These are phyloP conservation scores for Saturnispora saitoi DNA, from an alignment of 805 yeast genomes.

Conservation along the genomic window DNA sequence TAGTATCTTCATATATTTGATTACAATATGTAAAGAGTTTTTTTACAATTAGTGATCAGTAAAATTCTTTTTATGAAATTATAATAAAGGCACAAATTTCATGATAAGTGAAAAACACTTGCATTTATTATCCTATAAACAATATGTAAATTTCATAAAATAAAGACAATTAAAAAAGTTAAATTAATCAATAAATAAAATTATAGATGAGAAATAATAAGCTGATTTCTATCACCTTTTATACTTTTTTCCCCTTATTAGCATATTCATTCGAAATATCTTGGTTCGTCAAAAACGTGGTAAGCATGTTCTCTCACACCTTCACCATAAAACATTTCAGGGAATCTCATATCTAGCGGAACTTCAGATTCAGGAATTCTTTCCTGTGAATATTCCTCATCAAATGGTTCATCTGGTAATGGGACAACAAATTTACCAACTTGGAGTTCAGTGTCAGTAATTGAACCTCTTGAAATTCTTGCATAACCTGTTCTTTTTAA, in stretches of 20 bases:
- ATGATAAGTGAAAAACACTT: no score
- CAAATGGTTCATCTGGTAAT: slow-evolving; percentile 13
- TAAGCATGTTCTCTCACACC: slow-evolving; percentile 91
- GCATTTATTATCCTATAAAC: no score
- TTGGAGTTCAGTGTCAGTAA: slow-evolving; percentile 95
- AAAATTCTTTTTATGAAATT: no score
- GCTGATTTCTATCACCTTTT: background rate
- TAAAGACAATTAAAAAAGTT: background rate
- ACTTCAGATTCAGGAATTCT: slow-evolving; percentile 50
- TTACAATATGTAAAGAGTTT: no score
- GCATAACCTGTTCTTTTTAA: slow-evolving; percentile 89
- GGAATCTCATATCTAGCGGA: slow-evolving; percentile 62
- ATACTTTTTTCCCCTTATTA: background rate
- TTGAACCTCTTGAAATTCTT: slow-evolving; percentile 82
- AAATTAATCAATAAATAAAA: background rate
- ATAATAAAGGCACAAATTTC: no score
- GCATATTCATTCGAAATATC: slow-evolving; percentile 45
- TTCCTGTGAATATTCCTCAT: slow-evolving; percentile 27
- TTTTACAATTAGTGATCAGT: no score
- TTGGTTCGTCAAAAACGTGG: slow-evolving; percentile 93
- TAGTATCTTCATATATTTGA: no score
- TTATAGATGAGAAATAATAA: background rate
- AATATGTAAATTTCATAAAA: no score
- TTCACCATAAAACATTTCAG: slow-evolving; percentile 69
- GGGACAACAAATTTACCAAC: slow-evolving; percentile 80